These are phyloP conservation scores for Knufia petricola DNA, from an alignment of 2,329 filamentous ascomycete species.

Conservation along the genomic window DNA sequence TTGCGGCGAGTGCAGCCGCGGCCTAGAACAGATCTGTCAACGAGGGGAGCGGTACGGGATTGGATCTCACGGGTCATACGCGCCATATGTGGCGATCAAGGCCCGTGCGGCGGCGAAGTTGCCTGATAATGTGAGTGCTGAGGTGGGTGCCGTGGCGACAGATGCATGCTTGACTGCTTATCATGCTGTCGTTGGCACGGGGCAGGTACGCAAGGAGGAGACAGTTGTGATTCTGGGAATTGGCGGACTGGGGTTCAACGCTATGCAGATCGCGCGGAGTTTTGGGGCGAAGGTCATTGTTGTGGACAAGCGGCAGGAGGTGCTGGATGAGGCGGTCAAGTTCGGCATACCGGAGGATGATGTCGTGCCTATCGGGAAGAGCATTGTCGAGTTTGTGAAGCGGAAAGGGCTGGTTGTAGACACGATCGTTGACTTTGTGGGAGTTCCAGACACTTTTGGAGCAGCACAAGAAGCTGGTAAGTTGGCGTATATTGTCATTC, in stretches of 20 bases:
- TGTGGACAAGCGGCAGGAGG: slow-evolving; percentile 11
- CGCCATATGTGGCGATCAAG: slow-evolving; percentile 10
- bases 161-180: slow-evolving; percentile 14
- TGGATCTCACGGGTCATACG: slow-evolving; percentile 12
- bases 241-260: slow-evolving; percentile 13
- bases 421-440: slow-evolving; percentile 14
- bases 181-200: slow-evolving; percentile 10
- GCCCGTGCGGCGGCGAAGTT: slow-evolving; percentile 12
- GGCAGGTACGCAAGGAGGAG: slow-evolving; percentile 8
- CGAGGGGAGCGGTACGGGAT: slow-evolving; percentile 9
- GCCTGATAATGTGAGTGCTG: slow-evolving; percentile 2
- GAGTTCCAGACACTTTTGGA: slow-evolving; percentile 11
- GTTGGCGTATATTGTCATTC: slow-evolving; percentile 1
- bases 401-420: slow-evolving; percentile 7
- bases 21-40: slow-evolving; percentile 10
- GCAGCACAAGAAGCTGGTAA: slow-evolving; percentile 11
- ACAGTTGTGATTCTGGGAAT: slow-evolving; percentile 9
- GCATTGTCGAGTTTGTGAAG: slow-evolving; percentile 9
- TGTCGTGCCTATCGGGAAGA: slow-evolving; percentile 8
- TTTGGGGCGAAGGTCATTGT: slow-evolving; percentile 12
- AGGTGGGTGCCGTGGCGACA: slow-evolving; percentile 11
- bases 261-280: slow-evolving; percentile 11
- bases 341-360: slow-evolving; percentile 12
- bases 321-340: slow-evolving; percentile 13
- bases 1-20: slow-evolving; percentile 10